phyloP scores from a whole-genome alignment of 257 asterid species.

The Marsdenia floribunda region DNA sequence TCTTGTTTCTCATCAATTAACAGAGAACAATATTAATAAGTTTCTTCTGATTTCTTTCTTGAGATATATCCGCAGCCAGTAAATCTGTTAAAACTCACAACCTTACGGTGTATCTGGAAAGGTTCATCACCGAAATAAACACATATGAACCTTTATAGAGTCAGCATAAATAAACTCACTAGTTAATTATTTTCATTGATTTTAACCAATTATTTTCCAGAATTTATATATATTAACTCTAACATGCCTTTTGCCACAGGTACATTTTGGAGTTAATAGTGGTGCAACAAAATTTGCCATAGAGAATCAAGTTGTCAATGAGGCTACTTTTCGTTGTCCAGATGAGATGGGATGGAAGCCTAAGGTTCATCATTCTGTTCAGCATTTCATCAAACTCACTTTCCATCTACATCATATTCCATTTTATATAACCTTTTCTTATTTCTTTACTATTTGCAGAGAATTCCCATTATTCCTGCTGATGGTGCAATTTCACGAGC shows the following conservation, averaged over 20 bases:
- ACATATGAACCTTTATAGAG: too few relatives aligned
- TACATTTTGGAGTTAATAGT: constrained; percentile 96
- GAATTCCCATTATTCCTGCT: constrained; percentile 44
- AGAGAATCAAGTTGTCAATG: constrained; percentile 87
- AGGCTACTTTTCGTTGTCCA: constrained; percentile 97
- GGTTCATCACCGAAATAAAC: too few relatives aligned
- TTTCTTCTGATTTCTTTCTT: neutral
- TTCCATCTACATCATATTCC: neutral
- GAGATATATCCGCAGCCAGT: neutral
- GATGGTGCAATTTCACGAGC: constrained; percentile 42
- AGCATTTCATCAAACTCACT: constrained; percentile 1
- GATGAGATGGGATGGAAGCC: constrained; percentile 99
- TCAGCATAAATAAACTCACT: neutral
- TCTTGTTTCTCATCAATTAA: neutral
- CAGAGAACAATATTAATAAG: neutral
- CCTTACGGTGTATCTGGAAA: neutral
- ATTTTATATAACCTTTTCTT: constrained; percentile 3
- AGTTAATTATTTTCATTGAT: neutral
- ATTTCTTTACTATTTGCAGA: constrained; percentile 42
- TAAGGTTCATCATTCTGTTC: constrained; percentile 41
- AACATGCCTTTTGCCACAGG: constrained; percentile 37
- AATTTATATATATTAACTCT: constrained; percentile 11
- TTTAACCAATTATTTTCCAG: neutral
- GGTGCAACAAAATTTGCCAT: constrained; percentile 92
- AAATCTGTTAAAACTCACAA: neutral